phyloP scores from a whole-genome alignment of 768 basidiomycete genomes.

The Mycena olivaceomarginata region DNA sequence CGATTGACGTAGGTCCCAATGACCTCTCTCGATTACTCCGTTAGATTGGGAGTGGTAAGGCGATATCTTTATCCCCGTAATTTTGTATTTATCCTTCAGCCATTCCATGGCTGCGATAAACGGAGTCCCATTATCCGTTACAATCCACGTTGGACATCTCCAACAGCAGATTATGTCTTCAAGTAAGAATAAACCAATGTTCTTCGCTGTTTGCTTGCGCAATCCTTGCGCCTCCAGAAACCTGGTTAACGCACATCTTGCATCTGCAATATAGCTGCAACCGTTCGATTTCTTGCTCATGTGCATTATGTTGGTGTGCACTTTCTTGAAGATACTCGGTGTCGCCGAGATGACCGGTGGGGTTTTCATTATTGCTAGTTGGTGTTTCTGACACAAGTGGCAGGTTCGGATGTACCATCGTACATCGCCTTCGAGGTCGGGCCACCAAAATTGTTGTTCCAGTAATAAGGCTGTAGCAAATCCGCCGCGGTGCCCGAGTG shows the following conservation, averaged over 20 bases:
- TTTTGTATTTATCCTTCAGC: too few relatives aligned
- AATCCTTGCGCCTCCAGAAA: not conserved
- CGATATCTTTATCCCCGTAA: not conserved
- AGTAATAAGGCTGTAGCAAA: not conserved
- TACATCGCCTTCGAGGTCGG: not conserved
- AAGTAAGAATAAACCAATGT: not conserved
- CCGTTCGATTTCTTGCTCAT: too few relatives aligned
- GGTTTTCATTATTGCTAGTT: not conserved
- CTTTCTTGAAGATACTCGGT: not conserved
- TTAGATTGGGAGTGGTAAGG: not conserved
- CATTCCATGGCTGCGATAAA: not conserved
- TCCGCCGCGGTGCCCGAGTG: not conserved
- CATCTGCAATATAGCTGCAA: not conserved
- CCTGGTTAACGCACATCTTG: not conserved
- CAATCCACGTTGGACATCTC: not conserved
- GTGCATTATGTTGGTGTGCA: not conserved
- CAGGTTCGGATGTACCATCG: not conserved
- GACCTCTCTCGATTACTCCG: not conserved
- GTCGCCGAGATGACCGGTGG: not conserved
- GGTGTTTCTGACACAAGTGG: not conserved
- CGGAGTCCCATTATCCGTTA: not conserved
- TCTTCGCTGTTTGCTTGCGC: not conserved
- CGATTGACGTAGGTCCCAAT: not conserved
- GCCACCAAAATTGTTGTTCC: not conserved
- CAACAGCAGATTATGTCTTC: constrained; percentile 1